Base-by-base conservation (phyloP, 1,284 basidiomycete species). In the Pisolithus thermaeus region DNA sequence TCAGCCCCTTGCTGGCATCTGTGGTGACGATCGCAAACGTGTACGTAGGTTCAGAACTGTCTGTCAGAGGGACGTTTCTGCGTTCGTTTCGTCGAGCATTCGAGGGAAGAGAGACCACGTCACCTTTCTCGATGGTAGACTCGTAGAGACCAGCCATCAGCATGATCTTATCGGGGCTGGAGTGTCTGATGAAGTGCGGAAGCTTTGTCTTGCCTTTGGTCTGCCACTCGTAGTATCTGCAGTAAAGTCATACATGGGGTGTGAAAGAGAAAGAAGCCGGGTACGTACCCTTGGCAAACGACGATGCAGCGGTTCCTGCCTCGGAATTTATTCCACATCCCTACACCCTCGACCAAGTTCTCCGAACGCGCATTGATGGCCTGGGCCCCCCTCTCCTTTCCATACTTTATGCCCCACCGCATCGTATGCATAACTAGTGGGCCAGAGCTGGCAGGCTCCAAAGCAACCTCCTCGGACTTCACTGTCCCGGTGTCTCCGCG, bases 21-120 rank as follows among this genome's bases (percentile, higher is more conserved):
- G 92, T 94, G 0, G 95, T 98, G 45, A 97, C 82, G 52, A 98
- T 91, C 0, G 90, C 88, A 65, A 92, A 97, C 0, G 90, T 90
- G 73, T 83, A 90, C 1, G 91, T 70, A 0, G 83, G 79, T 44
- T 82, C 69, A 0, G 73, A 74, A 49, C 79, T 70, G 4, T 80
- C 87, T 79, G 58, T 48, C 57, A 14, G 28, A 16, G 38, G 3
- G 32, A 47, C 37, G 41, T 35, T 16, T 7, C 3, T 9, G 6
- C 20, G 25, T 38, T 22, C 8, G 2, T 1, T 0, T 40, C 32
- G 27, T 4, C 28, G 28, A 30, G 28, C 28, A 30, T 30, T 1
- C 18, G 32, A 14, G 12, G 22, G 20, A 28, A 28, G 8, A 52
- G 7, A 18, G 14, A 11, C 9, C 23, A 11, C 2, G 12, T 40